Base-by-base conservation (phyloP, 176 grass and related monocot genomes). In the Carex cristatella region DNA sequence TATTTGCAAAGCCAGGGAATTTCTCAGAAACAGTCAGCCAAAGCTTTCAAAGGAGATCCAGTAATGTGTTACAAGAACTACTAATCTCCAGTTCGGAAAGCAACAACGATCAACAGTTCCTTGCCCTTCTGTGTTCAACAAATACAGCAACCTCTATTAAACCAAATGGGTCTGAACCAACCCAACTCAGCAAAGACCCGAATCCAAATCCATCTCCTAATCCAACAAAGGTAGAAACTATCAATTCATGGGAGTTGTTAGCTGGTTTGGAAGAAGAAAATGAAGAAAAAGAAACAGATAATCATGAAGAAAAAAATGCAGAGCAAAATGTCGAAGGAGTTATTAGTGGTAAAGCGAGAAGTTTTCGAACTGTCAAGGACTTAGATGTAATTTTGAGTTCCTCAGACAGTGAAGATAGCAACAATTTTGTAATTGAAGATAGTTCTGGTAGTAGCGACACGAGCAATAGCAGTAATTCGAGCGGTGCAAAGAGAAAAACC, bases 341-440 rank as follows among this genome's bases (percentile, higher is more conserved):
- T 72, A 32, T 54, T 2, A 59, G 7, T 7, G 87, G 73, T 13
- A 87, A 68, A 48, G 51, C 12, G 3, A 81, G 59, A 64, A 93
- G 91, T 65, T 93, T 97, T 60, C 94, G 89, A 13, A 94, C 91
- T 12, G 80, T 97, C 35, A 86, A 93, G 81, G 91, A 97, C 59
- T 84, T 88, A 44, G 85, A 97, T 60, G 85, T 66, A 66, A 53
- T 94, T 46, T 78, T 91, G 53, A 71, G 87, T 4, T 80, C 84
- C 65, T 19, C 67, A 40, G 90, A 89, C 31, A 76, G 70, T n/a
- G 79, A 81, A 7, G 68, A 88, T 32, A 44, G n/a, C 56, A 53
- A 48, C 4, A 79, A 71, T 59, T 75, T 19, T 64, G 31, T 10
- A 61, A 87, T 9, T 57, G 79, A 74, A 31, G 55, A 83, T 28